These are phyloP conservation scores for Solanum hybrid DNA, from an alignment of 305 asterid genomes.

Conservation along the genomic window DNA sequence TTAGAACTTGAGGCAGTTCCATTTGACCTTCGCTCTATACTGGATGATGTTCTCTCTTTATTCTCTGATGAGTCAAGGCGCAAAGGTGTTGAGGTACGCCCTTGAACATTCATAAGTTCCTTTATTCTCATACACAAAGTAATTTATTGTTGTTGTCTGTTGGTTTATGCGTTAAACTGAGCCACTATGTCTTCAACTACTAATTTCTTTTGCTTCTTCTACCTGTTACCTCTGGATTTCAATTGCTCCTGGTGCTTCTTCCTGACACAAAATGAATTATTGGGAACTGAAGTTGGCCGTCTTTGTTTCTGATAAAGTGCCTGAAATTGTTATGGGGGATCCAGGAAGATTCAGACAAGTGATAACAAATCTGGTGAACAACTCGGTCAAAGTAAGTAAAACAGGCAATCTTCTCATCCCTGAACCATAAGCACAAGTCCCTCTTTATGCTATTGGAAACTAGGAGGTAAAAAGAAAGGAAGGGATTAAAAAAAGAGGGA, in stretches of 20 bases:
- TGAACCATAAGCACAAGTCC: neutral
- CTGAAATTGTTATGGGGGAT: constrained; percentile 78
- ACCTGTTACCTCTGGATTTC: neutral
- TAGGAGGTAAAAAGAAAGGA: neutral
- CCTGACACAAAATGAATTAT: constrained; percentile 1
- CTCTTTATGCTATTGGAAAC: neutral
- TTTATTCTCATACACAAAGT: neutral
- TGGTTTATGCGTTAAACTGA: neutral
- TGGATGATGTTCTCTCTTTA: constrained; percentile 79
- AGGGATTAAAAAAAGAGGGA: neutral
- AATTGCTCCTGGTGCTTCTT: neutral
- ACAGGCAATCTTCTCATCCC: neutral
- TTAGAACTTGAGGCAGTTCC: constrained; percentile 85
- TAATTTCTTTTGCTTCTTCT: neutral
- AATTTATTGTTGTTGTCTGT: neutral
- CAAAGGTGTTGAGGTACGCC: constrained; percentile 73
- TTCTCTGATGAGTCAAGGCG: constrained; percentile 88
- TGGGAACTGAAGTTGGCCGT: constrained; percentile 71
- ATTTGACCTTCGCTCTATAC: constrained; percentile 61
- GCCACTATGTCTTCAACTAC: neutral
- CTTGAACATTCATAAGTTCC: neutral
- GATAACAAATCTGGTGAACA: constrained; percentile 84
- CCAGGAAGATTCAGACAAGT: constrained; percentile 97
- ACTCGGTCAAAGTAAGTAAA: constrained; percentile 85
- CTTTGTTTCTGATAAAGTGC: constrained; percentile 85